Conservation (phyloP, 441 rosid genomes). For the Gossypium trilobum region DNA sequence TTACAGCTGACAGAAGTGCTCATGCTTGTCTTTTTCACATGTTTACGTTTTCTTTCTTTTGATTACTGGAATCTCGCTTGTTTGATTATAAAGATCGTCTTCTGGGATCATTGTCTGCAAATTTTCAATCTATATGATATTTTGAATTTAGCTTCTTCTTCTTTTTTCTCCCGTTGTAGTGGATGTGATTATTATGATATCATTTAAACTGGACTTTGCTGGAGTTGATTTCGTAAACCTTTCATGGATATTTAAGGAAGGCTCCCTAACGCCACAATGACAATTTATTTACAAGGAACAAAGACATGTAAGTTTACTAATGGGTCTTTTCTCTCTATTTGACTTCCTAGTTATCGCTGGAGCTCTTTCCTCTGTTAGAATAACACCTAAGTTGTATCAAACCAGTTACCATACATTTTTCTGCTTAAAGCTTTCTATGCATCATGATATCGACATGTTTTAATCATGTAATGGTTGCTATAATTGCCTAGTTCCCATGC, state of each 20-base stretch:
- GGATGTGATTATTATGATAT: not conserved
- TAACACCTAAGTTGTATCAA: not conserved
- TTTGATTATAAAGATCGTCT: not conserved
- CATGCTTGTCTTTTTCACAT: not conserved
- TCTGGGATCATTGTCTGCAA: slow-evolving; percentile 5
- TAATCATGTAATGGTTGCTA: not conserved
- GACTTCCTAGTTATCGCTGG: not conserved
- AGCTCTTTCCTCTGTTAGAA: not conserved
- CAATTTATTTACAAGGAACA: slow-evolving; percentile 50
- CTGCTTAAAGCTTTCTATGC: not conserved
- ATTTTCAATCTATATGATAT: not conserved
- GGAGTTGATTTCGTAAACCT: not conserved
- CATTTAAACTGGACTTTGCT: not conserved
- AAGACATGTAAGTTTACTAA: slow-evolving; percentile 20
- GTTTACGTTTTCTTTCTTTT: not conserved
- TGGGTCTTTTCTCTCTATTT: not conserved
- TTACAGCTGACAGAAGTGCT: not conserved
- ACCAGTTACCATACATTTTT: not conserved
- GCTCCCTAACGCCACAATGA: not conserved
- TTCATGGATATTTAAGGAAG: not conserved
- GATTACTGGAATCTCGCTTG: not conserved
- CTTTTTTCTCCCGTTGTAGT: not conserved
- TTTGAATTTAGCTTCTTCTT: not conserved
- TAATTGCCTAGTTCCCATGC: not conserved
- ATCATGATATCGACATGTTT: not conserved